Conservation (phyloP, 139 green algal species). For the Eudorina sp. region DNA sequence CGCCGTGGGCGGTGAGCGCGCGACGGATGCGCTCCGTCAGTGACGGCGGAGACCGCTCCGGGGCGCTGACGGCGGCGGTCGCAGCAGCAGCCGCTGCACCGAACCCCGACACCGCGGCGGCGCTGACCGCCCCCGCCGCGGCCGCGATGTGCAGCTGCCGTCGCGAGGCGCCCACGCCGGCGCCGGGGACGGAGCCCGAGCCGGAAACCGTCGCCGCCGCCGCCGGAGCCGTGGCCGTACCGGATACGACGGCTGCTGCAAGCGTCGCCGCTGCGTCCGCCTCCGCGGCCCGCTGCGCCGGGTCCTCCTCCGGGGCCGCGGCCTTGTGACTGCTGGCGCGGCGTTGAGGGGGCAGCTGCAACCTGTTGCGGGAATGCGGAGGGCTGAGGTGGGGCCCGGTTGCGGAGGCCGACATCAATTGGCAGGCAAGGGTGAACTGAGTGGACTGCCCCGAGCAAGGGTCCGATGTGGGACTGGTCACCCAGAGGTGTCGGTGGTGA, state of each 20-base stretch:
- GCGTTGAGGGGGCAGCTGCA: background rate
- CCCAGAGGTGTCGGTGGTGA: too few species aligned
- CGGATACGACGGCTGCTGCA: background rate
- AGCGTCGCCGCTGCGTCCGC: too few species aligned
- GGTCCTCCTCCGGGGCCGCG: too few species aligned
- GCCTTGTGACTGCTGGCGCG: background rate
- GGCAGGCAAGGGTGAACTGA: too few species aligned
- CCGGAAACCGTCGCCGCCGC: background rate
- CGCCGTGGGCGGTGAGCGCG: background rate
- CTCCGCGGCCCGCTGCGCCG: background rate
- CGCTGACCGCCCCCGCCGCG: too few species aligned
- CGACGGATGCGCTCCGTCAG: conserved; percentile 15
- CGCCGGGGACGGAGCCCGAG: background rate
- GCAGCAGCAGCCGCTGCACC: too few species aligned
- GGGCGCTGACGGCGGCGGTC: background rate
- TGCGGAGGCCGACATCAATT: too few species aligned
- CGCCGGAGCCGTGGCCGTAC: background rate
- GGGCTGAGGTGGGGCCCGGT: too few species aligned
- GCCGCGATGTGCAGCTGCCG: background rate
- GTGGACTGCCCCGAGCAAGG: too few species aligned
- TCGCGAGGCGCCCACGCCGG: background rate
- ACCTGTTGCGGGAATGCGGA: too few species aligned
- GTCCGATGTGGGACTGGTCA: too few species aligned
- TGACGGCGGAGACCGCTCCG: background rate
- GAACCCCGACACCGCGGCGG: too few species aligned